Conservation (phyloP, 2,329 filamentous ascomycete genomes). For the Penicillium capsulatum region DNA sequence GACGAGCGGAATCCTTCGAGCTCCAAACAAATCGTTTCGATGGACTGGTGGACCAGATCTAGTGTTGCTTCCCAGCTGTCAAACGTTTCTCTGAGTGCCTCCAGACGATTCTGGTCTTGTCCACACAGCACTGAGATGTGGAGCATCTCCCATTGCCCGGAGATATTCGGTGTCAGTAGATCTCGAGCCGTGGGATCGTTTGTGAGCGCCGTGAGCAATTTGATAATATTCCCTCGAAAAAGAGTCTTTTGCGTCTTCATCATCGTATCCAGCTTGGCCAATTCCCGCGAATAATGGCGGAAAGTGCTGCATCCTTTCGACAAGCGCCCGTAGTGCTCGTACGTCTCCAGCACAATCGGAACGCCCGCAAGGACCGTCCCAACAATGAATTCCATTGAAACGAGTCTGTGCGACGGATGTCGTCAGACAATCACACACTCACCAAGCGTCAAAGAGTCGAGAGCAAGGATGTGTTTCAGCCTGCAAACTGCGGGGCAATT, state of each 20-base stretch:
- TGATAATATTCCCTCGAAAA: neutral
- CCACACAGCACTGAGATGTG: neutral
- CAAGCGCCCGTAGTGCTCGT: neutral
- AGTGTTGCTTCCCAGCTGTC: neutral
- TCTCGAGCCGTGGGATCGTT: neutral
- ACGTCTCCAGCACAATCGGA: neutral
- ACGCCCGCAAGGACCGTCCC: slow-evolving; percentile 1
- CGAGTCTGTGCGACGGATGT: neutral
- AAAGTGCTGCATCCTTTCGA: neutral
- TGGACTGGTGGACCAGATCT: neutral
- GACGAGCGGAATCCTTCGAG: neutral
- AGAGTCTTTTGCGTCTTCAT: slow-evolving; percentile 1
- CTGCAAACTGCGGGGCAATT: neutral
- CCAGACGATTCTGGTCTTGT: neutral
- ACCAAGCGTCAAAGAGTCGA: neutral
- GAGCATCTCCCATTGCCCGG: neutral
- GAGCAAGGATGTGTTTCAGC: neutral
- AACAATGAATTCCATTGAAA: slow-evolving; percentile 1
- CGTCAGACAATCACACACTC: too few species aligned
- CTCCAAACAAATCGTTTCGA: neutral
- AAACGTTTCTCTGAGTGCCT: neutral
- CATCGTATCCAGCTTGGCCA: slow-evolving; percentile 1
- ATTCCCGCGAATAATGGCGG: slow-evolving; percentile 1
- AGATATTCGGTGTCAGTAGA: neutral
- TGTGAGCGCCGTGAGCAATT: neutral